Evolutionary conservation across 805 yeast species (phyloP).

Genomic region (Wickerhamomyces pijperi): DNA sequence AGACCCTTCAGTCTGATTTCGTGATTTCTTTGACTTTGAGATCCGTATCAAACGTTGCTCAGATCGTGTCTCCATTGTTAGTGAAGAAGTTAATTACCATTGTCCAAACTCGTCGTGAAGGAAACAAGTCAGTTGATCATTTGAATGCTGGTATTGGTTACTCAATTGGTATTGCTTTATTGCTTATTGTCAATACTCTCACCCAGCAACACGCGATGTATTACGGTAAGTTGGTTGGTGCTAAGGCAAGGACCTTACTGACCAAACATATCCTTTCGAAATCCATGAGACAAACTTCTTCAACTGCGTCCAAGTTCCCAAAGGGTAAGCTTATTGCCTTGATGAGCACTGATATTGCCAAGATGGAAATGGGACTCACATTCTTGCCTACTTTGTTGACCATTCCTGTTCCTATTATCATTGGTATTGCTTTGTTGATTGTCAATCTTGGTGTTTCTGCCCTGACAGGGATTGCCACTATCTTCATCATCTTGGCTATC

Average conservation of each 20-base stretch:
- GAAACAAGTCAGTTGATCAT: slow-evolving; percentile 23
- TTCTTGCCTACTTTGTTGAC: slow-evolving; percentile 42
- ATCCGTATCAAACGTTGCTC: neutral
- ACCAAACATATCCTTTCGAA: slow-evolving; percentile 61
- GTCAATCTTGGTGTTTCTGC: slow-evolving; percentile 60
- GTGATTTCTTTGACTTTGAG: neutral
- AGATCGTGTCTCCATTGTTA: slow-evolving; percentile 32
- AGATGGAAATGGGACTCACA: slow-evolving; percentile 62
- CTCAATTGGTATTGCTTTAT: slow-evolving; percentile 51
- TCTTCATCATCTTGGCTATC: slow-evolving; percentile 27
- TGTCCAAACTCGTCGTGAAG: slow-evolving; percentile 30
- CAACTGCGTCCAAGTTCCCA: slow-evolving; percentile 47
- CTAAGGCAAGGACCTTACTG: slow-evolving; percentile 52
- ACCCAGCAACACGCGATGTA: slow-evolving; percentile 52
- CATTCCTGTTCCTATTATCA: slow-evolving; percentile 43
- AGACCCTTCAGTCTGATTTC: slow-evolving; percentile 1
- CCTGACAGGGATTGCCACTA: slow-evolving; percentile 48
- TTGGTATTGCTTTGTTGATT: slow-evolving; percentile 46
- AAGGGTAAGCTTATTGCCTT: slow-evolving; percentile 60
- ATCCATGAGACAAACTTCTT: slow-evolving; percentile 44
- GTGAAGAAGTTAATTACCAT: slow-evolving; percentile 38
- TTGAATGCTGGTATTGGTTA: slow-evolving; percentile 58
- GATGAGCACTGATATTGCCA: slow-evolving; percentile 68
- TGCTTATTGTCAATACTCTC: slow-evolving; percentile 39
- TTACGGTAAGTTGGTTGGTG: slow-evolving; percentile 48